Percentiles rank a stretch among this genome's conserved stretches.
These are phyloP conservation scores for Smittium mucronatum DNA, from an alignment of 371 early-diverging fungal species.

Conservation along the genomic window DNA sequence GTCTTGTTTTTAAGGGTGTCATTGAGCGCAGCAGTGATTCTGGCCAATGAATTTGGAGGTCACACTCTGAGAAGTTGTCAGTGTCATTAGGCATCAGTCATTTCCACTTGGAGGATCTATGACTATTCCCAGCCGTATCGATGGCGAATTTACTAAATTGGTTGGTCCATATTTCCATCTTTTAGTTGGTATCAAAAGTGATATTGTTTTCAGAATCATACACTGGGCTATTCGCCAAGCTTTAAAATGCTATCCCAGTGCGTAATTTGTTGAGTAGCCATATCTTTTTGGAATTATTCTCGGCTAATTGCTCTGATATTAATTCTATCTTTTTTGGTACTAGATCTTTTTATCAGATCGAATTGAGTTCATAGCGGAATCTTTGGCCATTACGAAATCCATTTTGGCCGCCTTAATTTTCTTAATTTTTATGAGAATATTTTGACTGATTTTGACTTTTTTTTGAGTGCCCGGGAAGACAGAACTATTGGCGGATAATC, in stretches of 20 bases:
- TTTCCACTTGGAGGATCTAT: background rate
- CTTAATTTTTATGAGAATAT: background rate
- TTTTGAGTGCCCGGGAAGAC: background rate
- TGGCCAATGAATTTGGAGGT: background rate
- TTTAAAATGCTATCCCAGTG: background rate
- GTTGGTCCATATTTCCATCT: background rate
- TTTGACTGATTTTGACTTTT: background rate
- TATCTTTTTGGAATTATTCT: background rate
- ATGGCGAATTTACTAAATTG: background rate
- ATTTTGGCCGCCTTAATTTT: background rate
- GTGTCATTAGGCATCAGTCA: background rate
- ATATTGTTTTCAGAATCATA: background rate
- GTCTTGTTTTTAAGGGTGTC: background rate
- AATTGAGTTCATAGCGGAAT: background rate
- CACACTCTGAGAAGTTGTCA: conserved; percentile 6
- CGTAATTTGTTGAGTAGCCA: background rate
- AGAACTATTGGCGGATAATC: background rate
- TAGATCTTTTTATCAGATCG: background rate
- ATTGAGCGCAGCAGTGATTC: background rate
- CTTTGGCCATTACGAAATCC: background rate
- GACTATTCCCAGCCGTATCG: background rate
- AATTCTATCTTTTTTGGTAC: background rate
- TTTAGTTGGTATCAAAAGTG: background rate
- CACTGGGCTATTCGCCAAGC: background rate
- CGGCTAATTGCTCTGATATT: background rate